Conservation (phyloP, 2,329 filamentous ascomycete genomes). For the Sporothrix pallida region DNA sequence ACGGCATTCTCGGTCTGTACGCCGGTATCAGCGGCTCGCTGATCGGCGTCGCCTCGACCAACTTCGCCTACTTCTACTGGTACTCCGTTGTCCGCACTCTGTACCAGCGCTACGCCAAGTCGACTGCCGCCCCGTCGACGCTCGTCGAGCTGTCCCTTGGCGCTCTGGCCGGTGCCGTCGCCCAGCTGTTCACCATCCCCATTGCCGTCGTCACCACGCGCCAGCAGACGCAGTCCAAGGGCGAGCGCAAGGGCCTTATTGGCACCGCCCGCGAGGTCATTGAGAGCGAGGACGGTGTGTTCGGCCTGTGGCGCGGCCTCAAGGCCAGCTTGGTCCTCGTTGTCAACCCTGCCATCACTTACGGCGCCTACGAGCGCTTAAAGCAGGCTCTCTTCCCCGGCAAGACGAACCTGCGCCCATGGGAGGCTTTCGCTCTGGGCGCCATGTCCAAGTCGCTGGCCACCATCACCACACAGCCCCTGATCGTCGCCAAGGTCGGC, state of each 20-base stretch:
- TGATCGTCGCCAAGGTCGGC: conserved; percentile 97
- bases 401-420: conserved; percentile 74
- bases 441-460: conserved; percentile 91
- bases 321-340: conserved; percentile 96
- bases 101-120: conserved; percentile 69
- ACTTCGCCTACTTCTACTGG: conserved; percentile 99
- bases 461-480: conserved; percentile 88
- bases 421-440: conserved; percentile 90
- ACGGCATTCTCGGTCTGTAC: conserved; percentile 84
- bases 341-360: conserved; percentile 96
- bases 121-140: conserved; percentile 68
- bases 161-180: conserved; percentile 84
- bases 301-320: conserved; percentile 89
- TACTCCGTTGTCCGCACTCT: conserved; percentile 85
- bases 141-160: conserved; percentile 82
- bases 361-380: conserved; percentile 92
- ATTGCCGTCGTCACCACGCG: conserved; percentile 94
- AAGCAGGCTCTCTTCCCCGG: conserved; percentile 78
- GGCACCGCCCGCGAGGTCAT: conserved; percentile 90
- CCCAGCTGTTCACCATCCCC: conserved; percentile 95
- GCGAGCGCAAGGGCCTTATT: conserved; percentile 81
- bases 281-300: conserved; percentile 85
- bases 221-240: conserved; percentile 89
- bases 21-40: conserved; percentile 85
- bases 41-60: conserved; percentile 92